These are phyloP conservation scores for Zychaea mexicana DNA, from an alignment of 371 early-diverging fungal species.

Conservation along the genomic window DNA sequence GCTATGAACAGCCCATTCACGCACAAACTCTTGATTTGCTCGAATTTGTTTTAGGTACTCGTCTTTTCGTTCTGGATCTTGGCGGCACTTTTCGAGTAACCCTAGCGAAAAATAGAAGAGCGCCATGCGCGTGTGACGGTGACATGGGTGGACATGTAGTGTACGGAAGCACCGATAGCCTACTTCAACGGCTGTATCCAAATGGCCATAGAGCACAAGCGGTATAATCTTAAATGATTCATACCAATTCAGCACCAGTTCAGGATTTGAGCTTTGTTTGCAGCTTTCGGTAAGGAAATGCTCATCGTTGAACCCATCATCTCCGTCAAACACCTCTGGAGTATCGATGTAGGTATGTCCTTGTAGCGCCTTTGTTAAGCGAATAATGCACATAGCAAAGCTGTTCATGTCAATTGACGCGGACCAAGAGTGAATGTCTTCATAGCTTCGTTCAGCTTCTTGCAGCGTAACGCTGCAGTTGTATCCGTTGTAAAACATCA, in stretches of 20 bases:
- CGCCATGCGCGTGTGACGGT: slow-evolving; percentile 41
- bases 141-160: slow-evolving; percentile 36
- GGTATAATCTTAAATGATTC: slow-evolving; percentile 41
- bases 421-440: slow-evolving; percentile 43
- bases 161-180: slow-evolving; percentile 32
- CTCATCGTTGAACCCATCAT: slow-evolving; percentile 45
- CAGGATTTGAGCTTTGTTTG: slow-evolving; percentile 32
- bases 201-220: slow-evolving; percentile 41
- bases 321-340: slow-evolving; percentile 39
- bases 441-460: slow-evolving; percentile 37
- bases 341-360: slow-evolving; percentile 32
- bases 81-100: slow-evolving; percentile 29
- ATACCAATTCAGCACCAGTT: slow-evolving; percentile 42
- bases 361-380: slow-evolving; percentile 37
- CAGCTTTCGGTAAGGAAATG: slow-evolving; percentile 41
- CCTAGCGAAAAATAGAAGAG: slow-evolving; percentile 33
- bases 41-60: slow-evolving; percentile 21
- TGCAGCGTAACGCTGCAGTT: slow-evolving; percentile 23
- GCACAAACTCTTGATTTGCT: slow-evolving; percentile 27
- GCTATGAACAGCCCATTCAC: slow-evolving; percentile 32
- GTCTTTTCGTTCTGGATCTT: slow-evolving; percentile 12
- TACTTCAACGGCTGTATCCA: slow-evolving; percentile 35
- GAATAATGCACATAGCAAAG: slow-evolving; percentile 41
- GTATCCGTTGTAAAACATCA: slow-evolving; percentile 25
- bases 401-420: slow-evolving; percentile 39